Conservation (phyloP, 768 basidiomycete species). For the Russula lepida region DNA sequence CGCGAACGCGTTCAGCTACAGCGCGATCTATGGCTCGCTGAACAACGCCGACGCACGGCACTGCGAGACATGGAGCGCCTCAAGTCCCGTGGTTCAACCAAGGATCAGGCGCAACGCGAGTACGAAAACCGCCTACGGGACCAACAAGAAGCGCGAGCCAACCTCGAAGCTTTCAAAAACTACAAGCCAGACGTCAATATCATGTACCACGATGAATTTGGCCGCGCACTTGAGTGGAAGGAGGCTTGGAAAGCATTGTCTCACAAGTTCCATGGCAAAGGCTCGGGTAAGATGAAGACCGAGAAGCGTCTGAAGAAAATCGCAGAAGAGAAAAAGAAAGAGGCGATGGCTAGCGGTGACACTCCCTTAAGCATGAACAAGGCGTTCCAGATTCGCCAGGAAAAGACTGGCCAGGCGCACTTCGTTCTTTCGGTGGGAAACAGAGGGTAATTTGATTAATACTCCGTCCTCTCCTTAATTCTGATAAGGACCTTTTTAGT, state of each 20-base stretch:
- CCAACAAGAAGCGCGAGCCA: constrained; percentile 79
- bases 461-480: background rate
- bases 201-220: constrained; percentile 95
- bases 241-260: constrained; percentile 98
- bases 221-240: constrained; percentile 78
- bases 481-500: constrained; percentile 32
- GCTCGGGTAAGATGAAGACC: constrained; percentile 92
- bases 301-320: constrained; percentile 96
- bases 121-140: constrained; percentile 90
- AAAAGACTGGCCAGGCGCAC: constrained; percentile 92
- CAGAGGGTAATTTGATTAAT: constrained; percentile 56
- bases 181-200: constrained; percentile 98
- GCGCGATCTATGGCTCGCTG: constrained; percentile 84
- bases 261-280: constrained; percentile 98
- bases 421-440: constrained; percentile 94
- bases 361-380: constrained; percentile 92
- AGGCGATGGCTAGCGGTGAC: constrained; percentile 90
- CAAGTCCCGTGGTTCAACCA: constrained; percentile 69
- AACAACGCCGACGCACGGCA: constrained; percentile 65
- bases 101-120: constrained; percentile 90
- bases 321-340: constrained; percentile 92
- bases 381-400: constrained; percentile 88
- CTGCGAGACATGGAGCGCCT: constrained; percentile 76
- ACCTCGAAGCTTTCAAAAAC: constrained; percentile 75
- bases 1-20: constrained; percentile 80